Base-by-base conservation (phyloP, 208 protist species). In the Endotrypanum monterogeii region DNA sequence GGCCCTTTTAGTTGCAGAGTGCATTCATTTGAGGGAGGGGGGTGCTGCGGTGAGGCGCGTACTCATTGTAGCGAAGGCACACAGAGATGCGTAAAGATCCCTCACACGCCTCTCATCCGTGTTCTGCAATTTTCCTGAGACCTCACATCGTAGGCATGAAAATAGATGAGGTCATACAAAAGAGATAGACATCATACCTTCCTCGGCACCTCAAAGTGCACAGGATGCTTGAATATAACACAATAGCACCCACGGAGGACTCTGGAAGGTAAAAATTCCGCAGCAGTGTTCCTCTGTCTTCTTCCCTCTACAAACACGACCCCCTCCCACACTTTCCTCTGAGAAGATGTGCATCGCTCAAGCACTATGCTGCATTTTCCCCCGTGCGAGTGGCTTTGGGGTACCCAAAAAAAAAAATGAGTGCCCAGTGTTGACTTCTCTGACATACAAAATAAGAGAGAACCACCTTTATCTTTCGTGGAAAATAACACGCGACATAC, bases 381-480 rank as follows among this genome's bases (percentile, higher is more conserved):
- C 37, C 32, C 20, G 20, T 65, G 35, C 7, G 37, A 37, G 9
- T 62, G 28, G 20, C 20, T 9, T n/a, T 28, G 48, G 63, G 28
- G 25, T 20, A 14, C 30, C 8, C 52, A 37, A 56, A 7, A 35
- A 9, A 7, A n/a, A 37, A 56, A 7, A 35, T 25, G 18, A n/a
- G 30, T 44, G 20, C 61, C 48, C 52, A 55, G 23, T 52, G 32
- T 60, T 74, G 54, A 20, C 46, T 20, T 8, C 14, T 30, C 66
- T 23, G 41, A 68, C 23, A 61, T 9, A 61, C 23, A 75, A 67
- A 52, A 57, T n/a, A 68, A 35, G 51, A 44, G 60, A 20, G 30
- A 9, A 1, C 20, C n/a, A 1, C 23, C 44, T 18, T 3, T 20
- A 41, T 46, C 52, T 9, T 16, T 71, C 50, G 55, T 51, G 54